Conservation (phyloP, 2,329 filamentous ascomycete species). For the Nectriaceae sp. region DNA sequence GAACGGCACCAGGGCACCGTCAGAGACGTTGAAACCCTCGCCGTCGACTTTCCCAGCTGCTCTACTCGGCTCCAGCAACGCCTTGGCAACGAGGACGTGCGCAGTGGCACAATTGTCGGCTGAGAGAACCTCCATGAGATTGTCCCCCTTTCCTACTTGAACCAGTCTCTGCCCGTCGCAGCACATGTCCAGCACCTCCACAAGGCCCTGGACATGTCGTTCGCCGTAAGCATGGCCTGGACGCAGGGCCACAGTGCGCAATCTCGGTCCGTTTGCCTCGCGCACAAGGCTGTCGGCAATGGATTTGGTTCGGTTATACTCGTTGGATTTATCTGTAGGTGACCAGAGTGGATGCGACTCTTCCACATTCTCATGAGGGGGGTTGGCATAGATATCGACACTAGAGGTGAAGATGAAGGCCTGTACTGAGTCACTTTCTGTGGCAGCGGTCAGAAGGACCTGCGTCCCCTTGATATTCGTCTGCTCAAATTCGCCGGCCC, state of each 20-base stretch:
- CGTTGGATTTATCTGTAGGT: constrained; percentile 20
- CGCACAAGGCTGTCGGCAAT: constrained; percentile 33
- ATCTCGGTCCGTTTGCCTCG: constrained; percentile 24
- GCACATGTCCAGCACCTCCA: constrained; percentile 34
- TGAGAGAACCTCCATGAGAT: constrained; percentile 30
- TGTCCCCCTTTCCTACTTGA: constrained; percentile 27
- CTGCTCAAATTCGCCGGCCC: constrained; percentile 19
- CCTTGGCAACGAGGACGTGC: constrained; percentile 31
- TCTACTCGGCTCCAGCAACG: constrained; percentile 17
- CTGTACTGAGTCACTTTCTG: constrained; percentile 15
- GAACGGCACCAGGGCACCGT: constrained; percentile 32
- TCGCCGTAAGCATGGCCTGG: constrained; percentile 37
- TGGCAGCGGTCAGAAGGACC: constrained; percentile 25
- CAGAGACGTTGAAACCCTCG: constrained; percentile 39
- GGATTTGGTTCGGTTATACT: constrained; percentile 35
- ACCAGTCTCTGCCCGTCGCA: constrained; percentile 35
- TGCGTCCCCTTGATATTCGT: constrained; percentile 36
- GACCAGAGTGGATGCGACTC: constrained; percentile 28
- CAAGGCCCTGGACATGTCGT: constrained; percentile 29
- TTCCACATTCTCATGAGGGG: constrained; percentile 23
- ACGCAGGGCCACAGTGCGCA: constrained; percentile 30
- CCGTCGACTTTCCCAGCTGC: constrained; percentile 27
- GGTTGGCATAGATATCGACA: constrained; percentile 29
- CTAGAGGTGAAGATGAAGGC: constrained; percentile 37
- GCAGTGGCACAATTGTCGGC: constrained; percentile 27